Base-by-base conservation (phyloP, 768 basidiomycete species). In the Lactarius quietus region DNA sequence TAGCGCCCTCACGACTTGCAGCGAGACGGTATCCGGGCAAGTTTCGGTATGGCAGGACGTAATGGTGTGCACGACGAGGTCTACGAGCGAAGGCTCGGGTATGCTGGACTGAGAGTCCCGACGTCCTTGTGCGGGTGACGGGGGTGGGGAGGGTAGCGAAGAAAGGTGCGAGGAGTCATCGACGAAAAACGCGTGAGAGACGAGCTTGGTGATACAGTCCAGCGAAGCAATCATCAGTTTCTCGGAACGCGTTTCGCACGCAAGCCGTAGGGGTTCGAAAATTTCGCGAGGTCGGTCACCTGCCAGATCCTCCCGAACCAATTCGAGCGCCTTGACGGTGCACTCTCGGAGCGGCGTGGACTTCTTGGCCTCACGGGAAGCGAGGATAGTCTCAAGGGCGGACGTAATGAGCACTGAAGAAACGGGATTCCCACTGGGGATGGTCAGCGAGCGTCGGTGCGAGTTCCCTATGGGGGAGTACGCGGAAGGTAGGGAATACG, bases 181-280 rank as follows among this genome's bases (percentile, higher is more conserved):
- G 51, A 86, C 84, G 73, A 98, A 98, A 84, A 98, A 98, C 29
- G 93, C 95, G 76, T 98, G 93, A 8, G 95, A 95, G 68, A 98
- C 92, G 69, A 99, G 85, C 77, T 99, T 99, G 62, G 94, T 93
- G 66, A 98, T 94, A 73, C 97, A 95, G 76, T 99, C 97, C 74
- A 99, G 80, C 71, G 95, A 96, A 20, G 95, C 92, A 73, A 97
- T 93, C 89, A 95, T 92, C 38, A 98, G 84, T 70, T 93, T 93
- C 74, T 98, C 95, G 68, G 83, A 91, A 59, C 88, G 84, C 5
- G 95, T 98, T 80, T 98, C 96, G 78, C 97, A 98, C 10, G 97
- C 97, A 59, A 98, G 81, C 57, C 93, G 86, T 61, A 99, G 82
- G n/a, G 97, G 95, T 72, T 97, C 93, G 72, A 99, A 93, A 59